These are phyloP conservation scores for Berberis vulgaris DNA, from an alignment of 164 flowering plant genomes.

Conservation along the genomic window DNA sequence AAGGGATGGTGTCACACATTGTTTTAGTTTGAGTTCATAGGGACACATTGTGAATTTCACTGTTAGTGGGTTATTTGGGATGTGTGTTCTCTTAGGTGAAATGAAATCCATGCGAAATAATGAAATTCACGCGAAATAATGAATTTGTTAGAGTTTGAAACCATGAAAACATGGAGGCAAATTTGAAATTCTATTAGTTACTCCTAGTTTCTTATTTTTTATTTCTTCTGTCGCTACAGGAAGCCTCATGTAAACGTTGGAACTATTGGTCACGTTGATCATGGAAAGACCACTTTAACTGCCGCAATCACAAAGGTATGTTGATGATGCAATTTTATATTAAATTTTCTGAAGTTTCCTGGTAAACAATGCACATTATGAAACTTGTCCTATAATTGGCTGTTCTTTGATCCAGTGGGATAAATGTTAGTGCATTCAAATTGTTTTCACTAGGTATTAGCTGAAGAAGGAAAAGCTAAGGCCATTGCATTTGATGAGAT, in stretches of 20 bases:
- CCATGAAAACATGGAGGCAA: neutral
- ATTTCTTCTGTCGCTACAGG: neutral
- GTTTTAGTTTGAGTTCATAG: no score
- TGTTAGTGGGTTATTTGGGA: no score
- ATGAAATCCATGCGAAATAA: no score
- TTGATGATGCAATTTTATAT: neutral
- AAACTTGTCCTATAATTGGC: neutral
- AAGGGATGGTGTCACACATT: no score
- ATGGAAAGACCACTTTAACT: conserved; percentile 93
- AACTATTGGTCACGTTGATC: conserved; percentile 98
- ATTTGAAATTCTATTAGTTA: neutral
- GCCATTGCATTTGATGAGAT: conserved; percentile 95
- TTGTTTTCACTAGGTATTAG: conserved; percentile 47
- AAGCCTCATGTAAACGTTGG: conserved; percentile 96
- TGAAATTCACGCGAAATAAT: no score
- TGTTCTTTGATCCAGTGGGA: neutral
- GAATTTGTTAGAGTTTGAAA: no score
- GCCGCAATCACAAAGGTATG: conserved; percentile 95
- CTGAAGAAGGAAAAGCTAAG: conserved; percentile 94
- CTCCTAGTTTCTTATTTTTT: neutral
- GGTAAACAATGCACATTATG: neutral
- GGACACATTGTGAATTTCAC: no score
- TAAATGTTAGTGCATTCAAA: neutral
- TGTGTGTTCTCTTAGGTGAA: no score
- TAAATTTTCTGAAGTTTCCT: neutral